Base-by-base conservation (phyloP, 495 filamentous ascomycete genomes). In the Lophium mytilinum region DNA sequence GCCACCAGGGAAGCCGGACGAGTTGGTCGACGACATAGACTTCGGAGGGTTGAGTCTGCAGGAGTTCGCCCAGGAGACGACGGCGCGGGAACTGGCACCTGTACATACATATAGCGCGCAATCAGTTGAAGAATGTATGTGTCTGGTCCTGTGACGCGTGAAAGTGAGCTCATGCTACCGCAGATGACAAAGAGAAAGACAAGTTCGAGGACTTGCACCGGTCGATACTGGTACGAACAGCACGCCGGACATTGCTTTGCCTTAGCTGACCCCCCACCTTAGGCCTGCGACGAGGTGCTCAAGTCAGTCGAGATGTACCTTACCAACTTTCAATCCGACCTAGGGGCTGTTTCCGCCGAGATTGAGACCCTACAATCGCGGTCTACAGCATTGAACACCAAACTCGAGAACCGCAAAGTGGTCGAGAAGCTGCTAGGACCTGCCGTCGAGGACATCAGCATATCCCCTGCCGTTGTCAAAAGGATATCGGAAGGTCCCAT, bases 201-300 rank as follows among this genome's bases (percentile, higher is more conserved):
- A 94, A 87, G 62, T 96, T 95, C 62, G 84, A 96, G 69, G 90
- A 95, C 46, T 77, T 98, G 35, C 93, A 97, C 68, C 82, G 80
- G 52, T 90, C 90, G 8, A 96, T 98, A 60, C 71, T 77, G 35
- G 45, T 48, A 48, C 14, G 45, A 9, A 30, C 10, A 11, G 7
- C 21, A 30, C 19, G 75, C 8, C 1, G 18, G 11, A 33, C 1
- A 17, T 42, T 42, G 39, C 11, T 40, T 43, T 10, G 51, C 46
- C 47, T 19, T 21, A 1, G 15, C 14, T 30, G 40, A 45, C 47
- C 14, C 69, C 79, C 33, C 15, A 45, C 8, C 9, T 24, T 24
- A 48, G 45, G 87, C 88, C 33, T 97, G 93, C 68, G 91, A 98
- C 70, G 87, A 95, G 63, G 89, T 98, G 41, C 82, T 96, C 40